Conservation (phyloP, 768 basidiomycete genomes). For the button mushroom (Agaricus bisporus) region DNA sequence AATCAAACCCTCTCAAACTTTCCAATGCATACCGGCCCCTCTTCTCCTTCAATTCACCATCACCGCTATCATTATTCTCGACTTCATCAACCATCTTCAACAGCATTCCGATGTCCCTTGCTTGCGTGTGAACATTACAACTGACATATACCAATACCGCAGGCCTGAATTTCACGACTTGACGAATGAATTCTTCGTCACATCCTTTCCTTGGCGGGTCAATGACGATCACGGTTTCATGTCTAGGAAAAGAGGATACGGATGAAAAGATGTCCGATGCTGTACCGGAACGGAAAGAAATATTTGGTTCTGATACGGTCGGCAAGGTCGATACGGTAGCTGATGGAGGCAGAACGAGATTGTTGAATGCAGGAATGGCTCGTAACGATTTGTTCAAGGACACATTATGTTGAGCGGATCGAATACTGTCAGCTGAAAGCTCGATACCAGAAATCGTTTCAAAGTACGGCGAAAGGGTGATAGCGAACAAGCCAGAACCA, state of each 20-base stretch:
- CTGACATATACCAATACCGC: constrained; percentile 82
- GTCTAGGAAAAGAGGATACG: constrained; percentile 55
- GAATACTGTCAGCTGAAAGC: constrained; percentile 68
- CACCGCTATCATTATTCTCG: constrained; percentile 38
- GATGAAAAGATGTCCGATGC: constrained; percentile 79
- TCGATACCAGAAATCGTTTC: constrained; percentile 82
- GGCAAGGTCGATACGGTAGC: neutral
- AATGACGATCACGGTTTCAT: constrained; percentile 64
- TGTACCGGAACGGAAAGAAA: constrained; percentile 74
- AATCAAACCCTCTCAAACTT: constrained; percentile 82
- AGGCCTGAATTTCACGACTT: constrained; percentile 66
- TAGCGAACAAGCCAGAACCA: constrained; percentile 82
- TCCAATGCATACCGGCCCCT: constrained; percentile 64
- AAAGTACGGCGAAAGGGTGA: constrained; percentile 76
- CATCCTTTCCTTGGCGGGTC: constrained; percentile 97
- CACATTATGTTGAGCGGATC: constrained; percentile 61
- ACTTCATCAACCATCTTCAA: constrained; percentile 40
- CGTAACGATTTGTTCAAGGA: constrained; percentile 38
- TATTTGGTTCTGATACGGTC: constrained; percentile 25
- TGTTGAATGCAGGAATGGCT: neutral
- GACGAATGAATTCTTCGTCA: constrained; percentile 70
- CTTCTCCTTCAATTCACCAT: constrained; percentile 31
- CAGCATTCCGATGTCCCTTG: constrained; percentile 66
- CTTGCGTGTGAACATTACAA: constrained; percentile 93
- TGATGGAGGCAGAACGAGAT: neutral